These are phyloP conservation scores for Nicotiana noctiflora DNA, from an alignment of 257 asterid species.

Conservation along the genomic window DNA sequence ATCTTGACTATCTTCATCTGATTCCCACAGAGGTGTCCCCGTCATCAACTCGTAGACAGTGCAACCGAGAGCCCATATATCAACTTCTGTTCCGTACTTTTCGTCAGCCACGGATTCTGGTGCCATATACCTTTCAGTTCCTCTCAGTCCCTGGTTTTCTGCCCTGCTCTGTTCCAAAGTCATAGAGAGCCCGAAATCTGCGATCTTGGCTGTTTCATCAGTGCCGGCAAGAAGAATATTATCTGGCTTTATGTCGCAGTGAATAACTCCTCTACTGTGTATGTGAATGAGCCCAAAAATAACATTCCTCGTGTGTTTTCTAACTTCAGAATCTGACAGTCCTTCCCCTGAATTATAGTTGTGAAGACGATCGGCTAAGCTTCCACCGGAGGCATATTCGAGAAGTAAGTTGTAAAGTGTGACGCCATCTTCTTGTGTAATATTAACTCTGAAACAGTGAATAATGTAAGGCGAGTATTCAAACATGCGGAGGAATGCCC, in stretches of 20 bases:
- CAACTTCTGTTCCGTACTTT: background rate
- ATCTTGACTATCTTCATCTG: background rate
- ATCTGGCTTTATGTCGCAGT: conserved; percentile 12
- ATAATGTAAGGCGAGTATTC: background rate
- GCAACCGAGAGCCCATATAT: conserved; percentile 17
- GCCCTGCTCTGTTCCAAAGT: background rate
- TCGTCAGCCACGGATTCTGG: background rate
- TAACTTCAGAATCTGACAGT: background rate
- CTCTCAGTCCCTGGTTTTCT: background rate
- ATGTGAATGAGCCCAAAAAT: background rate
- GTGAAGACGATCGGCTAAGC: background rate
- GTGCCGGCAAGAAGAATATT: conserved; percentile 7
- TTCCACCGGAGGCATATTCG: background rate
- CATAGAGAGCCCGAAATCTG: conserved; percentile 1
- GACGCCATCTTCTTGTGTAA: background rate
- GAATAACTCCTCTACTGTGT: background rate
- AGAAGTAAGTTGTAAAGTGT: background rate
- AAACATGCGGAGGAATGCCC: background rate
- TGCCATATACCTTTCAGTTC: conserved; percentile 8
- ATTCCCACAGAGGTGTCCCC: background rate
- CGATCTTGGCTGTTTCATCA: background rate
- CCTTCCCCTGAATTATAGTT: background rate
- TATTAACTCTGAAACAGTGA: background rate
- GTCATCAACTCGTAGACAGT: conserved; percentile 11
- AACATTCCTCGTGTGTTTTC: background rate